phyloP scores from a whole-genome alignment of 371 early-diverging fungal species.

The Saksenaea oblongispora region DNA sequence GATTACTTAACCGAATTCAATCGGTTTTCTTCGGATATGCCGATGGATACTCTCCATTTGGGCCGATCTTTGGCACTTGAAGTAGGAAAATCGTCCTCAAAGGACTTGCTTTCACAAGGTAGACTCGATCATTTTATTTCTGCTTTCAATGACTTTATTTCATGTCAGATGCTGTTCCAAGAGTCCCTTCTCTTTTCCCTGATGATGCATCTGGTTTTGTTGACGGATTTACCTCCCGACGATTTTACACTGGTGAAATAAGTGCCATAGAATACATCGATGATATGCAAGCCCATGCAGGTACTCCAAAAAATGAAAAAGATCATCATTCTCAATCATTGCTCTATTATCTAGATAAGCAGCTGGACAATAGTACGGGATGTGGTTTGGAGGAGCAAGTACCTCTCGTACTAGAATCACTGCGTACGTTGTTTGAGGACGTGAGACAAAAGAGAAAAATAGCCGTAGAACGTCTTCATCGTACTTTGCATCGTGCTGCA shows the following conservation, averaged over 20 bases:
- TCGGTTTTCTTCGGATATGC: constrained; percentile 46
- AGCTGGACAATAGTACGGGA: constrained; percentile 12
- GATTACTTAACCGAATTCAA: constrained; percentile 66
- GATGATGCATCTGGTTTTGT: constrained; percentile 65
- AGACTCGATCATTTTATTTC: constrained; percentile 10
- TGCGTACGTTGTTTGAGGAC: constrained; percentile 39
- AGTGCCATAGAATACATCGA: constrained; percentile 52
- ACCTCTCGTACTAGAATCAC: constrained; percentile 36
- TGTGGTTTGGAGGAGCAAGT: constrained; percentile 35
- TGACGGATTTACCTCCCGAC: constrained; percentile 57
- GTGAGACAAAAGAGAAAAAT: constrained; percentile 45
- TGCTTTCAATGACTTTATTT: not conserved
- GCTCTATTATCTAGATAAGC: constrained; percentile 5
- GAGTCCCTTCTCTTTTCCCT: constrained; percentile 41
- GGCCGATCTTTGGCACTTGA: constrained; percentile 78
- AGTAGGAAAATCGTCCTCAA: constrained; percentile 57
- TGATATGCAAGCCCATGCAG: constrained; percentile 15
- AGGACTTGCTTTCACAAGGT: constrained; percentile 50
- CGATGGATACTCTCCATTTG: constrained; percentile 60
- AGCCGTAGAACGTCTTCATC: constrained; percentile 51
- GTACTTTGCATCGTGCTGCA: constrained; percentile 56
- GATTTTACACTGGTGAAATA: constrained; percentile 61
- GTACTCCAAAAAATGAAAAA: constrained; percentile 5
- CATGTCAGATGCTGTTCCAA: constrained; percentile 40
- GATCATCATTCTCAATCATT: not conserved